Evolutionary conservation across 1,139 yeast genomes (phyloP), one percentile per base, ranked within the genome.

Genomic region (Diutina scorzettiae): DNA sequence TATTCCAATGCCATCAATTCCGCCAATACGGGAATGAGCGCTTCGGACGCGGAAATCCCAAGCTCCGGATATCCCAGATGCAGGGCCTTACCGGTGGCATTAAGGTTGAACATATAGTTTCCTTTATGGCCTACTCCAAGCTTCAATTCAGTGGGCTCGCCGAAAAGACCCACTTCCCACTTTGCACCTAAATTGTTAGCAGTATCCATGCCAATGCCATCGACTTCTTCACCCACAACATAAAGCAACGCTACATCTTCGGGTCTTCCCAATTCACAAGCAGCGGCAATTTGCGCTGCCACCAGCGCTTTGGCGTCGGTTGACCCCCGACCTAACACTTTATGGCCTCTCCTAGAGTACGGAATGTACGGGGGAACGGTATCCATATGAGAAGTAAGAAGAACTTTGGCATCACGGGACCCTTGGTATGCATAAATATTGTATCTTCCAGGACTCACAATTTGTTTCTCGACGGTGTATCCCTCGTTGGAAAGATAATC

Each of bases 101-200:
- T 49, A 32, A 78, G 51, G 27, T 63, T 54, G 45, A 75, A 59
- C 49, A 59, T 44, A 49, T 64, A 63, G 47, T 63, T 54, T 52
- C 89, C 81, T 53, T 81, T 81, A 52, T 81, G 89, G 8, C 87
- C 87, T 5, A 73, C 73, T 2, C 83, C 85, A 20, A 81, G 63
- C 51, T 76, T 78, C 53, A 71, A 62, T 49, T 79, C 86, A 0
- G 89, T 80, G 17, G 89, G 87, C 53, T 81, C 89, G 12, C 87
- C 87, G 56, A 80, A 80, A 39, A 81, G 69, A 20, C 73, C 86
- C 4, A 71, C 52, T 5, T 73, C 74, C 84, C 85, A 81, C 2
- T 57, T 53, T 11, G 69, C 70, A 24, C 66, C 67, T 41, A 76
- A 53, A 17, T 56, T 30, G 42, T 52, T 48, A 2, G 73, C 81